phyloP scores from a whole-genome alignment of 768 basidiomycete genomes.

The Leccinellum albellum region DNA sequence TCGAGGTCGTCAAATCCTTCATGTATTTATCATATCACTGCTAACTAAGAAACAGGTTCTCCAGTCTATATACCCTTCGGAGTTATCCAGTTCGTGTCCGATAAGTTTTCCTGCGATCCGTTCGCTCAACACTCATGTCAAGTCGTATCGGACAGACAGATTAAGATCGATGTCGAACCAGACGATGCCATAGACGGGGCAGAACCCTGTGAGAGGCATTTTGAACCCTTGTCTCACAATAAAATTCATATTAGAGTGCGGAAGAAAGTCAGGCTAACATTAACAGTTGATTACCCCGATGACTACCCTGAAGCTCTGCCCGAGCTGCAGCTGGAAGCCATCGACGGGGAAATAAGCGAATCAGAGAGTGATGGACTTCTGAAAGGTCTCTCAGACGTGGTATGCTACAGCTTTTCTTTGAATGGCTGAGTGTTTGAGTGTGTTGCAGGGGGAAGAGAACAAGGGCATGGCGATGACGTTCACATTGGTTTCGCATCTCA shows the following conservation, averaged over 20 bases:
- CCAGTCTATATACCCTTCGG: conserved; percentile 94
- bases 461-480: conserved; percentile 98
- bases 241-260: conserved; percentile 9
- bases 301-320: conserved; percentile 85
- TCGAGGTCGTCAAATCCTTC: conserved; percentile 59
- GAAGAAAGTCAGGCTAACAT: conserved; percentile 65
- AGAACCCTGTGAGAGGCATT: conserved; percentile 45
- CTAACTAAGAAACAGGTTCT: conserved; percentile 57
- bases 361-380: conserved; percentile 55
- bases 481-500: conserved; percentile 80
- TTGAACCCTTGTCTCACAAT: neutral
- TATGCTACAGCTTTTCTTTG: conserved; percentile 31
- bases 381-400: conserved; percentile 52
- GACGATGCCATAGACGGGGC: conserved; percentile 66
- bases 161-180: conserved; percentile 84
- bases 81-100: conserved; percentile 77
- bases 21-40: conserved; percentile 3
- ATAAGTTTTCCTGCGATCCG: conserved; percentile 28
- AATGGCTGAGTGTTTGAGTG: neutral
- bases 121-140: conserved; percentile 49
- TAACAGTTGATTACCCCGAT: conserved; percentile 75
- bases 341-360: conserved; percentile 64
- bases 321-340: conserved; percentile 57
- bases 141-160: conserved; percentile 82
- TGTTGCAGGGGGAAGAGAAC: conserved; percentile 71